These are phyloP conservation scores for Deinandra increscens DNA, from an alignment of 129 eudicot genomes.

Conservation along the genomic window DNA sequence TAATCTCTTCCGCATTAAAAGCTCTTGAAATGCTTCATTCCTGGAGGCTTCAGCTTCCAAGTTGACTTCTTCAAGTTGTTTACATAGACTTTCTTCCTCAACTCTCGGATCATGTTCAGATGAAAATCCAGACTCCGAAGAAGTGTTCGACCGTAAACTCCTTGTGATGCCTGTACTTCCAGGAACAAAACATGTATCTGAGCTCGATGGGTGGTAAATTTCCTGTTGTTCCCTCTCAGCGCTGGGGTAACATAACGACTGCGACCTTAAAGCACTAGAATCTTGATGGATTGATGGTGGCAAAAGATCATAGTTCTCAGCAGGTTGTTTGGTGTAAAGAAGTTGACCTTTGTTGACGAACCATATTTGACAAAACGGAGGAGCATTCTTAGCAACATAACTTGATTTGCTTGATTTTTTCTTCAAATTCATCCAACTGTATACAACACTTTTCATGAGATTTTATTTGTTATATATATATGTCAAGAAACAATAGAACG, in stretches of 20 bases:
- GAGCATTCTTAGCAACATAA: constrained; percentile 57
- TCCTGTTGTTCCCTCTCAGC: constrained; percentile 32
- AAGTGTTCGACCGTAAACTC: constrained; percentile 32
- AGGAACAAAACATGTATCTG: constrained; percentile 6
- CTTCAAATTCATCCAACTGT: constrained; percentile 64
- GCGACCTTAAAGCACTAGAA: constrained; percentile 39
- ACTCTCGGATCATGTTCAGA: constrained; percentile 39
- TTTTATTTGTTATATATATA: background rate
- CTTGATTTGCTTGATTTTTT: constrained; percentile 57
- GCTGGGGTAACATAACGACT: constrained; percentile 27
- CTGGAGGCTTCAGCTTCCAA: constrained; percentile 48
- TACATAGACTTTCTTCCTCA: constrained; percentile 47
- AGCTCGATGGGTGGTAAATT: constrained; percentile 13
- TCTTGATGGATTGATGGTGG: constrained; percentile 30
- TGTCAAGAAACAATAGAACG: background rate
- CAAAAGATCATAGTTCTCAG: constrained; percentile 26
- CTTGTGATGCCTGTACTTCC: constrained; percentile 24
- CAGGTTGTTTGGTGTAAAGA: constrained; percentile 58
- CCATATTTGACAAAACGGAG: constrained; percentile 67
- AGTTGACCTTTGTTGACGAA: constrained; percentile 65
- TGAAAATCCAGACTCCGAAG: constrained; percentile 38
- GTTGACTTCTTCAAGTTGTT: constrained; percentile 46
- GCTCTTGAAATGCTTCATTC: constrained; percentile 49
- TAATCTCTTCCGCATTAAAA: constrained; percentile 42
- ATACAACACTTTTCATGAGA: background rate